Conservation (phyloP, 345 rosid species). For the Brassica juncea region DNA sequence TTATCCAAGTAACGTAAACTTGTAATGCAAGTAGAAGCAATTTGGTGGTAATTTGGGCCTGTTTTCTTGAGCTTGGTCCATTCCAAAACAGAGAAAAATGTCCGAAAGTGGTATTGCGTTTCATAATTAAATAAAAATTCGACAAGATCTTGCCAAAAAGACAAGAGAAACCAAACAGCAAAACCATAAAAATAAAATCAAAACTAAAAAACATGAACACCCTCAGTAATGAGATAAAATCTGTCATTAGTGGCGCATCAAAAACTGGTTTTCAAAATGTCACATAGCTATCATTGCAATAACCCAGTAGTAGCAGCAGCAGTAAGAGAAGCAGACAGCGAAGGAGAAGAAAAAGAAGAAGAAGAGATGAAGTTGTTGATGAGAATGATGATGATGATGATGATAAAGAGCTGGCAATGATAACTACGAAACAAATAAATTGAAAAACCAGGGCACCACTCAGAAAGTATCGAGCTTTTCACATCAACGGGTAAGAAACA, state of each 20-base stretch:
- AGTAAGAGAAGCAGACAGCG: not conserved
- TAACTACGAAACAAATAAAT: not conserved
- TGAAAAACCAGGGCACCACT: constrained; percentile 34
- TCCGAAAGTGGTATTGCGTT: not conserved
- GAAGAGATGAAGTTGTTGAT: not conserved
- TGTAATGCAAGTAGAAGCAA: not conserved
- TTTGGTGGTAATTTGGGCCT: not conserved
- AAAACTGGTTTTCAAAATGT: constrained; percentile 7
- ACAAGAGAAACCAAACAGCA: not conserved
- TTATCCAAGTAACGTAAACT: too few species aligned
- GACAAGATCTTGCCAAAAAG: not conserved
- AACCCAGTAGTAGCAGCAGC: not conserved
- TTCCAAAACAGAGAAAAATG: not conserved
- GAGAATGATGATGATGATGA: not conserved
- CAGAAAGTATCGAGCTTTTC: not conserved
- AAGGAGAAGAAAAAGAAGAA: constrained; percentile 21
- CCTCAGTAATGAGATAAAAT: constrained; percentile 3
- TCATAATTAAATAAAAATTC: not conserved
- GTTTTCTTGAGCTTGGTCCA: not conserved
- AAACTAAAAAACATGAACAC: not conserved
- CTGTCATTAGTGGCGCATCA: constrained; percentile 21
- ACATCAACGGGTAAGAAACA: constrained; percentile 17
- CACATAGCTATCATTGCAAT: constrained; percentile 10
- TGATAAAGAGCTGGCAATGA: constrained; percentile 10
- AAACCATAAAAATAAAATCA: not conserved